Evolutionary conservation across 2,329 filamentous ascomycete species (phyloP), one percentile per base, ranked within the genome.

Genomic region (Colletotrichum sojae): DNA sequence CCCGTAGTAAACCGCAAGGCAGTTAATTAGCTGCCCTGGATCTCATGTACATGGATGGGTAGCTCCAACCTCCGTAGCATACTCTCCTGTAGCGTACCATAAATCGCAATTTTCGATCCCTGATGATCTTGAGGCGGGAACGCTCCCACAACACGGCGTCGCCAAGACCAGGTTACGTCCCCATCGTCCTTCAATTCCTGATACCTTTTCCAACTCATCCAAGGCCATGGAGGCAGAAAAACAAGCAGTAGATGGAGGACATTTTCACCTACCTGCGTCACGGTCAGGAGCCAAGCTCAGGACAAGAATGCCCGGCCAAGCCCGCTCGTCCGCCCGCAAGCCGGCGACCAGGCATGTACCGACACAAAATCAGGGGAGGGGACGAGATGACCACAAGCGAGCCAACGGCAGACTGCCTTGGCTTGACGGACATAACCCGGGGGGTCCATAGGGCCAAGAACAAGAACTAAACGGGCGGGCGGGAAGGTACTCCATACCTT

Each of bases 121-220:
- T 49, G 56, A 18, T 6, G 22, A 36, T 36, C 31, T 36, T 10
- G 31, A 36, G 31, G 8, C 8, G 31, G 31, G 18, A 40, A 8
- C 46, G n/a, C 62, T 52, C 46, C 62, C 54, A 64, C 46, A 59
- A 39, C 46, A 59, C 54, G 54, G 45, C 10, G 5, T 5, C 25
- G 55, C 55, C 55, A 58, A 58, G 55, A 36, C 46, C 4, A 1
- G 31, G 10, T 36, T 36, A 49, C 46, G n/a, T 36, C 10, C 31
- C 31, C 31, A 9, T 10, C 9, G 31, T 10, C 31, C 31, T 36
- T 36, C 31, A 36, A 36, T 36, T 36, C 31, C 31, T 36, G 31
- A 36, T 36, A 3, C 31, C 10, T 10, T 2, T 36, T 10, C 31
- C 31, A 36, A 36, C 8, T 36, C 6, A 10, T 36, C 31, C n/a